Evolutionary conservation across 768 basidiomycete genomes (phyloP), one percentile per base, ranked within the genome.

Genomic region (Pleurotus platypus): DNA sequence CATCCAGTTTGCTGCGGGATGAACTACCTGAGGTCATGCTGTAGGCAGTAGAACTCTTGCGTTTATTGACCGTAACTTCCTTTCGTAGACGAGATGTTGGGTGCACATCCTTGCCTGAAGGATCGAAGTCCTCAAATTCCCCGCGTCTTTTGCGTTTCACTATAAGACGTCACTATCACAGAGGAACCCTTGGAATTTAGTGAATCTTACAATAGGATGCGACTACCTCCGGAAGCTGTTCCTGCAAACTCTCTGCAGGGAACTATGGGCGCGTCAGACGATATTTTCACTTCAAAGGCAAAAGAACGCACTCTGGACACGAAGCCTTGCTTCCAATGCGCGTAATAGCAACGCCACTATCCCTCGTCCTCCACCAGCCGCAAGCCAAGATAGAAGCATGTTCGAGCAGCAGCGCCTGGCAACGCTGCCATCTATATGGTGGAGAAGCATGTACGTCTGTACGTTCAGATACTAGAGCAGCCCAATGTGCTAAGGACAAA

Each of bases 321-420:
- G 27, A 83, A 77, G n/a, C 84, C 87, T 48, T 78, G 78, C 46
- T 71, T 68, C 60, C 78, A 80, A 37, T 81, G 78, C 43, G 83
- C 88, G 69, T 79, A 91, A 66, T 84, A 89, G 63, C 77, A 87
- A 15, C 0, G 90, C 92, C 2, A 95, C 91, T 43, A 93, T 85
- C 0, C 92, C 92, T 8, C 90, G 78, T 2, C 91, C 88, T 0
- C 92, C 92, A 12, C 86, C 87, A 1, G 89, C 82, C 5, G 90
- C 87, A 56, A 91, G 78, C 94, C 94, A 97, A 8, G 90, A 91
- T 2, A 97, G 78, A 2, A 94, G 73, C 2, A 97, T 86, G 60
- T 90, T 83, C n/a, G 84, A 91, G 65, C 1, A 90, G 76, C 46
- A 92, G 76, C 0, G 87, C 92, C 66, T 90, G 90, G 64, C 84